These are phyloP conservation scores for Umbelopsis ramanniana DNA, from an alignment of 192 early-diverging fungal genomes.

Conservation along the genomic window DNA sequence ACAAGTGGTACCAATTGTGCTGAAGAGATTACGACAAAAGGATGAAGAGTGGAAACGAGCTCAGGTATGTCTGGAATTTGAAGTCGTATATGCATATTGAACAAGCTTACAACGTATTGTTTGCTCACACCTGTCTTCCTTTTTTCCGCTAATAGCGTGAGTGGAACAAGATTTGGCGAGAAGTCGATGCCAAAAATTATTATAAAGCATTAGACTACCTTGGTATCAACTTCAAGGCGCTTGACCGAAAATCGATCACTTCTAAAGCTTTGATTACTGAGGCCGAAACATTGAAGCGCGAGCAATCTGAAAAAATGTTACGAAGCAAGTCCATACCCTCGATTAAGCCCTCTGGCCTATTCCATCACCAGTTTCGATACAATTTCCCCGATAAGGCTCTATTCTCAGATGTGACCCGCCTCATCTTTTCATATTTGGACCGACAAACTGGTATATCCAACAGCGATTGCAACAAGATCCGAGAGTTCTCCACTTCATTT, in stretches of 20 bases:
- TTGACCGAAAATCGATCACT: constrained; percentile 82
- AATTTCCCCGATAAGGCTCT: constrained; percentile 70
- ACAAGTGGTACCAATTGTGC: constrained; percentile 89
- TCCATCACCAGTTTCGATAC: constrained; percentile 75
- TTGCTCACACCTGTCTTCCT: constrained; percentile 19
- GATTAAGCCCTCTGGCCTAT: constrained; percentile 15
- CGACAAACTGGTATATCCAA: constrained; percentile 50
- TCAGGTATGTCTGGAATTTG: constrained; percentile 53
- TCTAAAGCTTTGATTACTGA: constrained; percentile 81
- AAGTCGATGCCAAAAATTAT: constrained; percentile 92
- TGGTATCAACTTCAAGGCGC: constrained; percentile 85
- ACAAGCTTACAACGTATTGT: not conserved
- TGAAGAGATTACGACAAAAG: constrained; percentile 96
- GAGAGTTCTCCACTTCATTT: constrained; percentile 73
- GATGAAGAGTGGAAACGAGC: constrained; percentile 97
- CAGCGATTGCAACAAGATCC: constrained; percentile 73
- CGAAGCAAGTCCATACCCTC: constrained; percentile 31
- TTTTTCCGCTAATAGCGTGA: constrained; percentile 67
- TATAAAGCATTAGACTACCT: constrained; percentile 95
- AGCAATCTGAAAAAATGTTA: constrained; percentile 70
- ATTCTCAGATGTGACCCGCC: constrained; percentile 74
- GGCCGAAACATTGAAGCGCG: constrained; percentile 83
- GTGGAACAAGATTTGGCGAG: constrained; percentile 97
- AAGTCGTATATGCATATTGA: not conserved
- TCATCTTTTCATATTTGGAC: constrained; percentile 73